Conservation (phyloP, 148 eudicot species). For the Heliosperma pusillum region DNA sequence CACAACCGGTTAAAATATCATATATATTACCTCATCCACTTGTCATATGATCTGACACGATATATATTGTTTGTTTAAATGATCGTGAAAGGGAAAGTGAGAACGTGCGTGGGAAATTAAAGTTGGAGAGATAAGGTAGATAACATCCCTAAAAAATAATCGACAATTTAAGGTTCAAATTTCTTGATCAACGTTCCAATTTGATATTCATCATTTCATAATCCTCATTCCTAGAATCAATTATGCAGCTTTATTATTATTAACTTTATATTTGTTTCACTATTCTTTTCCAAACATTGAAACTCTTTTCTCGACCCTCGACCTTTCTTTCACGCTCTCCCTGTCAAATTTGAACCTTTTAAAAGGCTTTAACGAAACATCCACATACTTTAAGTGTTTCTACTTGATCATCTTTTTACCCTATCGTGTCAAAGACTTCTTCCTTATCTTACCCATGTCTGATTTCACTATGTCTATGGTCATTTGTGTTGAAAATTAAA, state of each 20-base stretch:
- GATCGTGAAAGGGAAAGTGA: too few relatives aligned
- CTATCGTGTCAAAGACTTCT: background rate
- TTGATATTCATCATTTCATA: background rate
- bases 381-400: background rate
- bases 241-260: conserved; percentile 10
- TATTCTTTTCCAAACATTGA: background rate
- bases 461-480: too few relatives aligned
- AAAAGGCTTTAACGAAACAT: background rate
- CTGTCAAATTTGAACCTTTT: background rate
- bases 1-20: too few relatives aligned
- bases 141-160: too few relatives aligned
- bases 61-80: too few relatives aligned
- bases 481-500: too few relatives aligned
- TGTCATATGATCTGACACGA: too few relatives aligned
- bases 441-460: too few relatives aligned
- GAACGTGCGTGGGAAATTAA: too few relatives aligned
- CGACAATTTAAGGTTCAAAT: too few relatives aligned
- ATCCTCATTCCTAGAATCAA: conserved; percentile 6
- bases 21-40: too few relatives aligned
- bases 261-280: background rate
- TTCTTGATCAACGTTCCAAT: background rate
- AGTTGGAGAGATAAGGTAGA: too few relatives aligned
- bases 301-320: background rate
- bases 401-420: background rate
- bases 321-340: background rate